A percentile compares a stretch with the other conserved stretches of the same genome.
phyloP scores from a whole-genome alignment of 106 monocot species.

The Phalaenopsis aphrodite region DNA sequence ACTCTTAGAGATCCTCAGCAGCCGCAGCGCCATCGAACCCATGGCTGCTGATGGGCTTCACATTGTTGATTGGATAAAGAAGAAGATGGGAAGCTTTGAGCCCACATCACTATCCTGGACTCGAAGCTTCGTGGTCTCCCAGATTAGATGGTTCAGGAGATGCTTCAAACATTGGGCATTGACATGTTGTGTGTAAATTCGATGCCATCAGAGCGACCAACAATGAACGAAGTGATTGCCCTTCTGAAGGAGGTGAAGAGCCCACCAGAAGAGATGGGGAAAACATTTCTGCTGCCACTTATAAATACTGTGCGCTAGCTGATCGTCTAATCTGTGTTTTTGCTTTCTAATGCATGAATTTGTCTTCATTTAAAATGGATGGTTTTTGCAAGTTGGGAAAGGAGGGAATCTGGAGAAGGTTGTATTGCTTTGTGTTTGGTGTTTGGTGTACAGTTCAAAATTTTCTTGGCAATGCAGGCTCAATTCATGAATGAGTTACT shows the following conservation, averaged over 20 bases:
- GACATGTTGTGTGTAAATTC: conserved; percentile 97
- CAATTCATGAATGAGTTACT: not conserved
- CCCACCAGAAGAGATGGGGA: conserved; percentile 64
- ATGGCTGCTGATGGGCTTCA: conserved; percentile 49
- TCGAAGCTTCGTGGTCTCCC: conserved; percentile 56
- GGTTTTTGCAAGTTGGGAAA: not conserved
- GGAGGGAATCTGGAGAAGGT: not conserved
- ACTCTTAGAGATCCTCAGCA: conserved; percentile 83
- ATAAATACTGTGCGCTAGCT: conserved; percentile 39
- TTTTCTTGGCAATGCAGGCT: not conserved
- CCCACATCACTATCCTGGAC: conserved; percentile 58
- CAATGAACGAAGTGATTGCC: conserved; percentile 95
- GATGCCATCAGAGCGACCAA: conserved; percentile 65
- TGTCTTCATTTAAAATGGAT: not conserved
- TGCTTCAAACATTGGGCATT: conserved; percentile 83
- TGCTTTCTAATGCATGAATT: not conserved
- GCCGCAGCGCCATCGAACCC: conserved; percentile 68
- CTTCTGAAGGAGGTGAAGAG: conserved; percentile 86
- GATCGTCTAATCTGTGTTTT: not conserved
- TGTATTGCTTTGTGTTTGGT: conserved; percentile 1
- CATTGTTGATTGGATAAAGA: conserved; percentile 94
- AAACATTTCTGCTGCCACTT: conserved; percentile 74
- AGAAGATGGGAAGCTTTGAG: conserved; percentile 82
- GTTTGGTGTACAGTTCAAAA: not conserved
- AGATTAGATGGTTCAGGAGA: conserved; percentile 83